Conservation (phyloP, 1,284 basidiomycete genomes). For the Leccinum solheimii region DNA sequence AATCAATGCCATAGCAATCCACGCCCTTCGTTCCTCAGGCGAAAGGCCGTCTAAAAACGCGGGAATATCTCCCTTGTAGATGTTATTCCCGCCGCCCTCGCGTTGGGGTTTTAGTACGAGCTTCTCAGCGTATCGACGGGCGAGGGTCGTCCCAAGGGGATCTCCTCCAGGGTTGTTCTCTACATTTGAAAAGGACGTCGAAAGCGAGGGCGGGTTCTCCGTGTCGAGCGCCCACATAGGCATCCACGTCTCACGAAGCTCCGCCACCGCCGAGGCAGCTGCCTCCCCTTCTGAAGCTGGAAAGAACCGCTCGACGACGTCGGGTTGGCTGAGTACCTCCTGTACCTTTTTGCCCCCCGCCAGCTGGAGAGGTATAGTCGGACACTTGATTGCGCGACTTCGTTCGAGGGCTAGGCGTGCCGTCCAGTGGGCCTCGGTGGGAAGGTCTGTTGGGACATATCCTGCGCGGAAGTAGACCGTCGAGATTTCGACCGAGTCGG, state of each 20-base stretch:
- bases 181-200: not conserved
- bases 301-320: slow-evolving; percentile 76
- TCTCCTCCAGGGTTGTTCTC: slow-evolving; percentile 9
- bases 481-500: slow-evolving; percentile 65
- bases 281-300: slow-evolving; percentile 48
- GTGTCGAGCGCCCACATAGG: slow-evolving; percentile 27
- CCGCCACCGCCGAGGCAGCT: slow-evolving; percentile 38
- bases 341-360: slow-evolving; percentile 97
- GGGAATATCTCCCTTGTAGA: slow-evolving; percentile 86
- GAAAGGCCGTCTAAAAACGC: slow-evolving; percentile 68
- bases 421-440: slow-evolving; percentile 58
- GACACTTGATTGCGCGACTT: slow-evolving; percentile 90
- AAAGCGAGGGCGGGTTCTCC: not conserved
- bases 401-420: slow-evolving; percentile 78
- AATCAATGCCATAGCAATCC: slow-evolving; percentile 95
- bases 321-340: slow-evolving; percentile 78
- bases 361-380: slow-evolving; percentile 87
- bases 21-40: slow-evolving; percentile 64
- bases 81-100: slow-evolving; percentile 97
- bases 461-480: slow-evolving; percentile 87
- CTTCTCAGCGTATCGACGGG: slow-evolving; percentile 48
- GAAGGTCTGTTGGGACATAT: slow-evolving; percentile 86
- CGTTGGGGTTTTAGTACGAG: slow-evolving; percentile 84
- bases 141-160: slow-evolving; percentile 40
- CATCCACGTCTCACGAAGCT: slow-evolving; percentile 67